Evolutionary conservation across 1,284 basidiomycete species (phyloP).

Genomic region (Leccinum ponderosum): DNA sequence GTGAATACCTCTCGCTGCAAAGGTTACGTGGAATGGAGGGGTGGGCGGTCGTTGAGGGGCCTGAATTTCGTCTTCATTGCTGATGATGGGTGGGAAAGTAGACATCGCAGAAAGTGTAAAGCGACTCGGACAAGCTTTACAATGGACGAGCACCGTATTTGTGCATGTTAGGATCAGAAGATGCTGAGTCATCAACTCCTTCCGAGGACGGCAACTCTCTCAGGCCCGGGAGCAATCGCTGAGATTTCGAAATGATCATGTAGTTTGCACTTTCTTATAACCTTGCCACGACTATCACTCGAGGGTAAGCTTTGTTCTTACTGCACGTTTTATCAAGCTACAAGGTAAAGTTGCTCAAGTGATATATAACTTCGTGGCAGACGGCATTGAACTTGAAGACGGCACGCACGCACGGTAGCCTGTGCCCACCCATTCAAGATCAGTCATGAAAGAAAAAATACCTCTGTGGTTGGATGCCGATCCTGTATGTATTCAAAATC

Average conservation of each 20-base stretch:
- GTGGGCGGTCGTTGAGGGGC: conserved; percentile 70
- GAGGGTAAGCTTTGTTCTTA: too few species aligned
- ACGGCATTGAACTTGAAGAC: too few species aligned
- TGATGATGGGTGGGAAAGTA: conserved; percentile 14
- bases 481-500: conserved; percentile 40
- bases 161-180: conserved; percentile 24
- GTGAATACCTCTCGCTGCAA: conserved; percentile 66
- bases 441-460: conserved; percentile 9
- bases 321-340: too few species aligned
- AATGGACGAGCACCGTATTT: conserved; percentile 19
- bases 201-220: not conserved
- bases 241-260: too few species aligned
- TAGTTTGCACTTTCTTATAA: too few species aligned
- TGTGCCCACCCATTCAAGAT: not conserved
- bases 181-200: conserved; percentile 7
- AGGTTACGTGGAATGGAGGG: conserved; percentile 69
- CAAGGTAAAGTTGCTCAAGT: too few species aligned
- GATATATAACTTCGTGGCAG: too few species aligned
- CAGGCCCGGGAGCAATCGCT: too few species aligned
- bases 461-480: conserved; percentile 58
- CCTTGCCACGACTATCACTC: too few species aligned
- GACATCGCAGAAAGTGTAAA: conserved; percentile 20
- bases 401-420: too few species aligned
- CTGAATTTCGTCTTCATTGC: conserved; percentile 55
- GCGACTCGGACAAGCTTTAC: not conserved